Percentiles rank a stretch among this genome's conserved stretches.
Evolutionary conservation across 345 rosid genomes (phyloP).

Genomic region (Adansonia digitata): DNA sequence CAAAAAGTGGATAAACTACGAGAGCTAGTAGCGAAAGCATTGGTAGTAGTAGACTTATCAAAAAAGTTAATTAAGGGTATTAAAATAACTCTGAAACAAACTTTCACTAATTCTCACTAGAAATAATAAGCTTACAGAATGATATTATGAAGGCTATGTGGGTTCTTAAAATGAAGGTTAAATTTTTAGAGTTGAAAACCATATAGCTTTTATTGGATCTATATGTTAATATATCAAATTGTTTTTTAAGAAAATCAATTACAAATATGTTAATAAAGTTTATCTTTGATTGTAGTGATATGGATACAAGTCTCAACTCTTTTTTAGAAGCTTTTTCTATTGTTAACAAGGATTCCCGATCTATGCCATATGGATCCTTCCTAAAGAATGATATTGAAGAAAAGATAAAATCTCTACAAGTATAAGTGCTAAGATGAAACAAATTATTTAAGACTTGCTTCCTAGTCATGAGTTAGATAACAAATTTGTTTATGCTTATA

Average conservation of each 20-base stretch:
- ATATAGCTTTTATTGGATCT: conserved; percentile 54
- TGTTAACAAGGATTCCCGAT: conserved; percentile 42
- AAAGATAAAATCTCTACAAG: too few relatives aligned
- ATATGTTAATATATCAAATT: conserved; percentile 35
- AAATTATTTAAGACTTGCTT: conserved; percentile 51
- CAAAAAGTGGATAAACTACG: conserved; percentile 34
- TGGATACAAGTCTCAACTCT: conserved; percentile 55
- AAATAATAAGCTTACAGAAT: conserved; percentile 50
- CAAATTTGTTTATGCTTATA: conserved; percentile 66
- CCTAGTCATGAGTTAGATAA: conserved; percentile 47
- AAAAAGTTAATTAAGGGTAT: conserved; percentile 36
- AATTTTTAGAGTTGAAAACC: conserved; percentile 44
- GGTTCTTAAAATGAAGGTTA: conserved; percentile 46
- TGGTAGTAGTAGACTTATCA: conserved; percentile 61
- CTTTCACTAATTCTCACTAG: conserved; percentile 47
- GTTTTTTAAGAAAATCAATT: conserved; percentile 45
- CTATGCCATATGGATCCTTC: too few relatives aligned
- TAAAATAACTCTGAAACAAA: conserved; percentile 23
- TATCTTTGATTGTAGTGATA: conserved; percentile 69
- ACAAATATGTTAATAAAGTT: conserved; percentile 52
- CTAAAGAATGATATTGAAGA: too few relatives aligned
- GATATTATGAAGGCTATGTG: conserved; percentile 66
- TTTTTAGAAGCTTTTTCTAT: conserved; percentile 53
- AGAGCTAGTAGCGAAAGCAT: conserved; percentile 63
- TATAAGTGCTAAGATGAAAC: conserved; percentile 74